phyloP scores from a whole-genome alignment of 345 rosid genomes.

The Psidium friedrichsthalianum region DNA sequence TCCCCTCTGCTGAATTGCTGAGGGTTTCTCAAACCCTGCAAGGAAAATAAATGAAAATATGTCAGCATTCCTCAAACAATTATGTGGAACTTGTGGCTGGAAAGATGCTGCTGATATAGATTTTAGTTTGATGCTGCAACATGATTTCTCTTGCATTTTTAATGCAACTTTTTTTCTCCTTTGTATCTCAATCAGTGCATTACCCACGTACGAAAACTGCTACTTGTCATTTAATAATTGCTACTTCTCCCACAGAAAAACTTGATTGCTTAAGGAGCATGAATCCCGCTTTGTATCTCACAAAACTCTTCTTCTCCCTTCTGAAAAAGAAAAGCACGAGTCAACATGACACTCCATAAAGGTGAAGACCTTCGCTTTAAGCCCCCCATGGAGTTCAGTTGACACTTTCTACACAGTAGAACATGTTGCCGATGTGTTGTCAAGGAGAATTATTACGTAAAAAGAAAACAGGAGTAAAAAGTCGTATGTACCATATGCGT shows the following conservation, averaged over 20 bases:
- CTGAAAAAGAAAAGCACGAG: background rate
- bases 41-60: background rate
- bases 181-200: background rate
- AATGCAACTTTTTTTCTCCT: background rate
- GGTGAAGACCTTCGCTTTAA: background rate
- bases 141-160: background rate
- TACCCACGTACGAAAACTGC: background rate
- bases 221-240: background rate
- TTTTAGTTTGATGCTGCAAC: background rate
- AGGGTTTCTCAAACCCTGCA: slow-evolving; percentile 67
- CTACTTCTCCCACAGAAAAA: background rate
- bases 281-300: background rate
- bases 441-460: background rate
- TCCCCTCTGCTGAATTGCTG: slow-evolving; percentile 82
- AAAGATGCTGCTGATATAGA: background rate
- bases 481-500: slow-evolving; percentile 48
- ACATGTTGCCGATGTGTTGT: background rate
- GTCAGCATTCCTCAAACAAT: background rate
- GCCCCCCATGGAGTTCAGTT: background rate
- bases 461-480: background rate
- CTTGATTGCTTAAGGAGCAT: background rate
- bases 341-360: background rate
- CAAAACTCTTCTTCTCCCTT: background rate
- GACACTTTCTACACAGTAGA: background rate
- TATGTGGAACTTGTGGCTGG: background rate